Conservation (phyloP, 371 early-diverging fungal genomes). For the Chytridium lagenaria region DNA sequence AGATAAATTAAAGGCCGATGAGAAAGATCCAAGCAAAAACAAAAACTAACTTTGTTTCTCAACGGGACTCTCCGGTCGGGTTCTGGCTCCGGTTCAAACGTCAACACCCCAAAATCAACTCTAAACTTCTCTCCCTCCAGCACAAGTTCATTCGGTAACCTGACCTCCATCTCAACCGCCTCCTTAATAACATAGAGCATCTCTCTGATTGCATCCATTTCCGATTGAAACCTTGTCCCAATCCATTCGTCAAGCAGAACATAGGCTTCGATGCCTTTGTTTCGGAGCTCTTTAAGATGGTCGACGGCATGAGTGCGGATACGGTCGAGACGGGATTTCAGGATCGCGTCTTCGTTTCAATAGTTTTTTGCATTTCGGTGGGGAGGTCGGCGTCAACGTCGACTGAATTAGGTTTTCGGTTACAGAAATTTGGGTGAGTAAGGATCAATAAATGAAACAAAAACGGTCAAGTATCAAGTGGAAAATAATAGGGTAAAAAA, state of each 20-base stretch:
- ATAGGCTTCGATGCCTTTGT: constrained; percentile 55
- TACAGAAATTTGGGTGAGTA: background rate
- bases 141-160: constrained; percentile 54
- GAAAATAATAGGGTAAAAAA: too few species aligned
- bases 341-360: constrained; percentile 53
- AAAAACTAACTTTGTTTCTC: constrained; percentile 56
- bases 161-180: constrained; percentile 58
- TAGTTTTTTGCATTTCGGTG: constrained; percentile 40
- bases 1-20: too few species aligned
- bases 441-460: constrained; percentile 1
- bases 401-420: background rate
- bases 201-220: constrained; percentile 61
- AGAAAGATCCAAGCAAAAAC: too few species aligned
- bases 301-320: constrained; percentile 46
- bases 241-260: constrained; percentile 59
- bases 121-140: constrained; percentile 58
- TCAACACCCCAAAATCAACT: constrained; percentile 53
- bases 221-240: constrained; percentile 49
- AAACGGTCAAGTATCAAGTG: too few species aligned
- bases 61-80: constrained; percentile 59
- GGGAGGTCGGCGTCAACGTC: constrained; percentile 49
- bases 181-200: constrained; percentile 56
- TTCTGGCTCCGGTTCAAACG: constrained; percentile 59
- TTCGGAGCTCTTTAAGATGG: constrained; percentile 52
- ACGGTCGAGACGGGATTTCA: constrained; percentile 51